A percentile compares a stretch with the other conserved stretches of the same genome.
phyloP scores from a whole-genome alignment of 2,329 filamentous ascomycete species.

The Colletotrichum filicis region DNA sequence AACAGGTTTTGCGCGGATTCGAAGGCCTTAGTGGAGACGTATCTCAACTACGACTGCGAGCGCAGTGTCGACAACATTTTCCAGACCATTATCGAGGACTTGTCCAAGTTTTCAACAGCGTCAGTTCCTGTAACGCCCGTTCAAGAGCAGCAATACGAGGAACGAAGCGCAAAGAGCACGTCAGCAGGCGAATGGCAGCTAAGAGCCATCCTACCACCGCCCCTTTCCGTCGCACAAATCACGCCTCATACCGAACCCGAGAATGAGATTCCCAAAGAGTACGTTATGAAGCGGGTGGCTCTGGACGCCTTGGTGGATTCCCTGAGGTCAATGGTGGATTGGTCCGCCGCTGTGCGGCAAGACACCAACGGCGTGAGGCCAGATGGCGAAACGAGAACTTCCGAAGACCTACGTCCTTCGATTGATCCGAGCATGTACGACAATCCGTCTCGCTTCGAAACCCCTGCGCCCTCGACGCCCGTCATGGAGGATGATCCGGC shows the following conservation, averaged over 20 bases:
- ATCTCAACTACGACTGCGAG: slow-evolving; percentile 98
- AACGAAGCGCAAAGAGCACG: slow-evolving; percentile 73
- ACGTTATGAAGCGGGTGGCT: slow-evolving; percentile 89
- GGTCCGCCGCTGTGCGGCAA: slow-evolving; percentile 76
- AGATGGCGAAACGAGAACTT: slow-evolving; percentile 50
- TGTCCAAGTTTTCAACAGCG: slow-evolving; percentile 86
- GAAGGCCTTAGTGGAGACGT: slow-evolving; percentile 90
- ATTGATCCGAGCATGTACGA: slow-evolving; percentile 77
- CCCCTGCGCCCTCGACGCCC: slow-evolving; percentile 73
- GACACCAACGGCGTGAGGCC: slow-evolving; percentile 60
- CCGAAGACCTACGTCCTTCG: slow-evolving; percentile 60
- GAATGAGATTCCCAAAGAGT: slow-evolving; percentile 84
- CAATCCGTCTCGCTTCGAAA: slow-evolving; percentile 70
- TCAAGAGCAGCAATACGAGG: slow-evolving; percentile 89
- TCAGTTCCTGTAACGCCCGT: slow-evolving; percentile 79
- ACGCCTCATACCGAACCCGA: slow-evolving; percentile 69
- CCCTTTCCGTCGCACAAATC: slow-evolving; percentile 84
- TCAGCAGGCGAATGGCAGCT: slow-evolving; percentile 84
- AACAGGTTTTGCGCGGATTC: slow-evolving; percentile 88
- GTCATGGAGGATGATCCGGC: slow-evolving; percentile 88
- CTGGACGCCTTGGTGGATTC: slow-evolving; percentile 91
- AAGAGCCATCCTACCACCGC: slow-evolving; percentile 85
- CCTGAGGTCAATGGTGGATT: slow-evolving; percentile 89
- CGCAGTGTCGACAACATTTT: slow-evolving; percentile 97
- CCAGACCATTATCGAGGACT: slow-evolving; percentile 91